Evolutionary conservation across 2,329 filamentous ascomycete species (phyloP).

Genomic region (Fusarium tanahbumbuense): DNA sequence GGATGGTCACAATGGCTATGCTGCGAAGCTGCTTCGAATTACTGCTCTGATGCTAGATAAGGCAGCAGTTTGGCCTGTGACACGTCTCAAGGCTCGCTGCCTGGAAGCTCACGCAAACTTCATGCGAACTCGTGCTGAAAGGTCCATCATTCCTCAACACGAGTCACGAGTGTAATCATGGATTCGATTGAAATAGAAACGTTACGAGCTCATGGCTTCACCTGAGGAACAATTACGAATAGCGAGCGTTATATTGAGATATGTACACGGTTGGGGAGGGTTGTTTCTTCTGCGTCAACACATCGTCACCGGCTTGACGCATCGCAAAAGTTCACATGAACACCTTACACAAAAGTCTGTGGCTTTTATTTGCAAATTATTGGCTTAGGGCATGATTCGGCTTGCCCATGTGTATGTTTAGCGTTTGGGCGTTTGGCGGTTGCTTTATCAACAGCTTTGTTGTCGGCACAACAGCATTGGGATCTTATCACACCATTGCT

Average conservation of each 20-base stretch:
- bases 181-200: background rate
- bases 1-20: conserved; percentile 77
- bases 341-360: conserved; percentile 30
- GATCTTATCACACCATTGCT: background rate
- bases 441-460: conserved; percentile 10
- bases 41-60: conserved; percentile 90
- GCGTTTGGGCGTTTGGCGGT: conserved; percentile 35
- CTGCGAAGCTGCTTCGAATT: conserved; percentile 83
- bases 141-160: conserved; percentile 59
- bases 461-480: conserved; percentile 6
- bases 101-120: conserved; percentile 66
- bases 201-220: background rate
- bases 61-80: conserved; percentile 87
- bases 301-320: conserved; percentile 2
- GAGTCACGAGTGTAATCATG: conserved; percentile 26
- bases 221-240: background rate
- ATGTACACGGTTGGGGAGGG: background rate
- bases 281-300: conserved; percentile 7
- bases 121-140: conserved; percentile 64
- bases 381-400: conserved; percentile 7
- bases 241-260: background rate
- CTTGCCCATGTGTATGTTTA: conserved; percentile 25
- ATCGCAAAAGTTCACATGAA: conserved; percentile 1
- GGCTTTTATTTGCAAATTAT: conserved; percentile 17
- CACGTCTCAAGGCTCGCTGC: conserved; percentile 66